phyloP scores from a whole-genome alignment of 148 eudicot species.

The Cornus controversa region DNA sequence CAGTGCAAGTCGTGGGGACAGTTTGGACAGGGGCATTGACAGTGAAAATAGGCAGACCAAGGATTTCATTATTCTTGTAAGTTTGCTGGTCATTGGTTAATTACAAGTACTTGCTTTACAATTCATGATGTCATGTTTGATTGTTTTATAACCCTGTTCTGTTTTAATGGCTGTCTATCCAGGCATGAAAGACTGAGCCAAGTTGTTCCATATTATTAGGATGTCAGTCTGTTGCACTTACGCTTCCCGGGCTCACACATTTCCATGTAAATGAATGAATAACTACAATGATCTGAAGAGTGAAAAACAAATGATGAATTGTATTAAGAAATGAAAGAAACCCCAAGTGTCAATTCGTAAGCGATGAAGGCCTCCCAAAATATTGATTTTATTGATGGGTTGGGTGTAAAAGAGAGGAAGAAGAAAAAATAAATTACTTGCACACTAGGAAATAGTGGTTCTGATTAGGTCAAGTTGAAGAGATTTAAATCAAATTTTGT shows the following conservation, averaged over 20 bases:
- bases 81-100: constrained; percentile 14
- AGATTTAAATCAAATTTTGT: not conserved
- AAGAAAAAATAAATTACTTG: no score
- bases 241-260: not conserved
- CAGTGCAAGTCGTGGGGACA: constrained; percentile 80
- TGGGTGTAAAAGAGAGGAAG: not conserved
- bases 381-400: not conserved
- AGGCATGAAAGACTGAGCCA: not conserved
- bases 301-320: no score
- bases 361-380: not conserved
- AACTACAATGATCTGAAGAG: not conserved
- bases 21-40: constrained; percentile 69
- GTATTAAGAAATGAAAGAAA: not conserved
- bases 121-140: not conserved
- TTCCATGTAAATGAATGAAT: not conserved
- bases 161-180: not conserved
- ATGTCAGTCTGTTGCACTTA: not conserved
- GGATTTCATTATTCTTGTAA: constrained; percentile 79
- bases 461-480: not conserved
- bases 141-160: not conserved
- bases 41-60: constrained; percentile 57
- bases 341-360: not conserved
- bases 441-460: not conserved
- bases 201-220: not conserved
- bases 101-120: not conserved